These are phyloP conservation scores for Microglena sp. DNA, from an alignment of 139 green algal genomes.

Conservation along the genomic window DNA sequence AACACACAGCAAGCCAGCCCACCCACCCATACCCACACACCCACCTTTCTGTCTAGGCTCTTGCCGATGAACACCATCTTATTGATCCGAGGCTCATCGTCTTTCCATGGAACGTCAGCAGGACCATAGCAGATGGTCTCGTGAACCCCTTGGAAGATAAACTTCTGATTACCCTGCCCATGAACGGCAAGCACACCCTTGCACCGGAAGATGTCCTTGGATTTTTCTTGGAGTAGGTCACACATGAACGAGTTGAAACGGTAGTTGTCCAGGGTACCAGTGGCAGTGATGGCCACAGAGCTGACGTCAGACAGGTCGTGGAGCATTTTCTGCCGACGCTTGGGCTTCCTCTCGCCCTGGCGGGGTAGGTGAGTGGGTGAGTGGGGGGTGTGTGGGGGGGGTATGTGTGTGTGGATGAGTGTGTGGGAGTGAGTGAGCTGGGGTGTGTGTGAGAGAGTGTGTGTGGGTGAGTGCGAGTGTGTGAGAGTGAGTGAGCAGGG, in stretches of 20 bases:
- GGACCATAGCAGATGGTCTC: slow-evolving; percentile 75
- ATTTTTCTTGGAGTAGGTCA: slow-evolving; percentile 66
- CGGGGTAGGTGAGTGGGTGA: neutral
- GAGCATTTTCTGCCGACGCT: slow-evolving; percentile 45
- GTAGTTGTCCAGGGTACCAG: slow-evolving; percentile 63
- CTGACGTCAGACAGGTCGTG: slow-evolving; percentile 62
- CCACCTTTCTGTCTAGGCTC: slow-evolving; percentile 47
- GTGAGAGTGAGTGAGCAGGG: too few relatives aligned
- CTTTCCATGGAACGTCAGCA: slow-evolving; percentile 41
- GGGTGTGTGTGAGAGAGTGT: too few relatives aligned
- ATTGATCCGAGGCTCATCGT: slow-evolving; percentile 55
- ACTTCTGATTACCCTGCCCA: slow-evolving; percentile 42
- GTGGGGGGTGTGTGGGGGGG: too few relatives aligned
- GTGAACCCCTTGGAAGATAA: slow-evolving; percentile 82
- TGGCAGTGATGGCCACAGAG: slow-evolving; percentile 61
- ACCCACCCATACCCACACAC: too few relatives aligned
- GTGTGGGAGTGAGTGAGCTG: too few relatives aligned
- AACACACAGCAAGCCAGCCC: too few relatives aligned
- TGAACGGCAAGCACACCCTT: slow-evolving; percentile 74
- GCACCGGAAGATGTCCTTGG: slow-evolving; percentile 74
- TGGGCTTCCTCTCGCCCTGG: slow-evolving; percentile 43
- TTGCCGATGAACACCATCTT: slow-evolving; percentile 79
- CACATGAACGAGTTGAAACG: slow-evolving; percentile 83
- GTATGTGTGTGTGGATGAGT: too few relatives aligned
- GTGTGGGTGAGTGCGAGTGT: too few relatives aligned